Evolutionary conservation across 441 rosid species (phyloP).

Genomic region (Eutrema salsugineum): DNA sequence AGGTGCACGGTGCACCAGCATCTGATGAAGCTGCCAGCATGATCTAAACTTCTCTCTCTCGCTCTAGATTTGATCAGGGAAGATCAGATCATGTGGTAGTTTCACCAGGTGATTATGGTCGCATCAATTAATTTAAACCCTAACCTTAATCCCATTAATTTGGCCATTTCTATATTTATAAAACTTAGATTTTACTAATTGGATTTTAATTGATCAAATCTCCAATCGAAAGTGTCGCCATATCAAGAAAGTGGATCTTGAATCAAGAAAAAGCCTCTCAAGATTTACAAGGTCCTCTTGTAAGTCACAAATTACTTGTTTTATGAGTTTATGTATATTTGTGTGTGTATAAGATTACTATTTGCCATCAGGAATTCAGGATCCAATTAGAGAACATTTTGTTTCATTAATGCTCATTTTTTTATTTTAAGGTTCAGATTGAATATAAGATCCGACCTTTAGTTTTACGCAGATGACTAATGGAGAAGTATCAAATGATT

Average conservation of each 20-base stretch:
- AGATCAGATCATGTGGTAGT: conserved; percentile 87
- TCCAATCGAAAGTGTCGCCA: neutral
- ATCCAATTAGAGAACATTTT: neutral
- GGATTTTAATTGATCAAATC: neutral
- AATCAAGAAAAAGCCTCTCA: conserved; percentile 3
- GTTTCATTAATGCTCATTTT: neutral
- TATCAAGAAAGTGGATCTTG: neutral
- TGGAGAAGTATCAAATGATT: neutral
- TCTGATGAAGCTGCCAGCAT: conserved; percentile 99
- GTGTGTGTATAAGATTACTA: neutral
- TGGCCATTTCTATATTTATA: neutral
- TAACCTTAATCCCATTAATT: conserved; percentile 31
- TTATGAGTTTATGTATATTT: neutral
- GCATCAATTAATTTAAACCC: conserved; percentile 40
- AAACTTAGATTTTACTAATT: neutral
- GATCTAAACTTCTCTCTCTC: conserved; percentile 56
- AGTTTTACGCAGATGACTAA: too few relatives aligned
- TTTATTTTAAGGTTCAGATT: neutral
- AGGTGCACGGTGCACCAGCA: conserved; percentile 68
- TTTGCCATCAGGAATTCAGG: neutral
- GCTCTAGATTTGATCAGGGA: conserved; percentile 25
- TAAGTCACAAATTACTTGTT: neutral
- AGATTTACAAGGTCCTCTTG: neutral
- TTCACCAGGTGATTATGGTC: conserved; percentile 82
- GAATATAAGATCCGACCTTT: neutral